phyloP scores from a whole-genome alignment of 345 rosid species.

The Euphorbia peplus region DNA sequence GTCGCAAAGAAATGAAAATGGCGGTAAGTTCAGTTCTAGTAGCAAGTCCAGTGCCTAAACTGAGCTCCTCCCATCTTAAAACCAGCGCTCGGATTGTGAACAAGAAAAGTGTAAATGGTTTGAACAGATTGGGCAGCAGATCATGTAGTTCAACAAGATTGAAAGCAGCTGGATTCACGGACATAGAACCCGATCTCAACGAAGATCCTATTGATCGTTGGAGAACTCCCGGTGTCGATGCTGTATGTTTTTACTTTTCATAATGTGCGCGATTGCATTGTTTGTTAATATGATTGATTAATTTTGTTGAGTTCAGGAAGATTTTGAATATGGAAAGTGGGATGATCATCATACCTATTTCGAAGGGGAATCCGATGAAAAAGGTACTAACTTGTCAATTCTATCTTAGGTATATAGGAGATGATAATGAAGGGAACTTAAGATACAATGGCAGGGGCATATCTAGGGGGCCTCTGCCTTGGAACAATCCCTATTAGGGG shows the following conservation, averaged over 20 bases:
- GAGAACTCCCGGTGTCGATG: conserved; percentile 52
- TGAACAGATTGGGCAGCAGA: conserved; percentile 21
- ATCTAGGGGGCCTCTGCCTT: too few species aligned
- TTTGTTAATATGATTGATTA: not conserved
- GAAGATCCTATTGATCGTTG: conserved; percentile 80
- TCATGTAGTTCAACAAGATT: conserved; percentile 29
- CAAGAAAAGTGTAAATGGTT: conserved; percentile 18
- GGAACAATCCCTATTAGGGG: too few species aligned
- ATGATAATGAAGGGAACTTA: too few species aligned
- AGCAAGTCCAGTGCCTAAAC: conserved; percentile 44
- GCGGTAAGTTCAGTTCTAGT: conserved; percentile 39
- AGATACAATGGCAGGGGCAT: too few species aligned
- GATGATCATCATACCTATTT: conserved; percentile 80
- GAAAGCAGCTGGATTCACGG: conserved; percentile 56
- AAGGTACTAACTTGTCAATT: too few species aligned
- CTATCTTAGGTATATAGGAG: too few species aligned
- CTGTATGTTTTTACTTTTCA: conserved; percentile 34
- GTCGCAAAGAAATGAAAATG: conserved; percentile 37
- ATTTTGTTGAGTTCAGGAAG: conserved; percentile 48
- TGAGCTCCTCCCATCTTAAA: conserved; percentile 15
- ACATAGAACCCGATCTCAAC: conserved; percentile 81
- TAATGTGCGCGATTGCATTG: not conserved
- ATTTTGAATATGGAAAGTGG: conserved; percentile 66
- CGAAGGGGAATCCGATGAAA: conserved; percentile 49
- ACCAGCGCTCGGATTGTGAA: conserved; percentile 10